Percentiles rank a stretch among this genome's conserved stretches.
These are phyloP conservation scores for Sporothrix dimorphospora DNA, from an alignment of 2,329 filamentous ascomycete genomes.

Conservation along the genomic window DNA sequence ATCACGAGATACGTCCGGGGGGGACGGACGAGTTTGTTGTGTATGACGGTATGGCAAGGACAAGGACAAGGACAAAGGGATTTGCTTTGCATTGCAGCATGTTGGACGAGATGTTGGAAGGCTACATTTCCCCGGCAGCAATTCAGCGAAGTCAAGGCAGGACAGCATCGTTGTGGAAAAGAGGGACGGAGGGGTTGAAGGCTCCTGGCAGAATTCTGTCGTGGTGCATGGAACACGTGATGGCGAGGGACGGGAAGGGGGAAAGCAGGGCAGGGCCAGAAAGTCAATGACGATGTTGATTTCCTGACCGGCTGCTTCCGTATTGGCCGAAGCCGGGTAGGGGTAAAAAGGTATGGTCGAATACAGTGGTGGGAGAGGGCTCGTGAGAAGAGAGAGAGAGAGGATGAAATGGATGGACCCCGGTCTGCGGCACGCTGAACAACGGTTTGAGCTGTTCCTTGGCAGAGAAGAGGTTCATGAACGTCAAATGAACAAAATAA, in stretches of 20 bases:
- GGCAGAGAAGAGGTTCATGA: not conserved
- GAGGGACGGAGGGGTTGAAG: not conserved
- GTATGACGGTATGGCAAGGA: conserved; percentile 4
- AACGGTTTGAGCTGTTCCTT: not conserved
- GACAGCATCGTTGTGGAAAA: not conserved
- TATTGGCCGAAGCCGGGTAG: not conserved
- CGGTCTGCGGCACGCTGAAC: not conserved
- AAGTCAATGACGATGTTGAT: conserved; percentile 20
- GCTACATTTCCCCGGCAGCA: not conserved
- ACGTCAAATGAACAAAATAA: not conserved
- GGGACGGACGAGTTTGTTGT: not conserved
- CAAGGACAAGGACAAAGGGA: not conserved
- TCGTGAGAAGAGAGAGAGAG: not conserved
- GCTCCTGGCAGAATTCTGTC: not conserved
- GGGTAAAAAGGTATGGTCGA: not conserved
- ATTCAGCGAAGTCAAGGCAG: not conserved
- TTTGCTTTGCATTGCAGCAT: not conserved
- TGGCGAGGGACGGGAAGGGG: conserved; percentile 5
- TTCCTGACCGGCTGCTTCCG: not conserved
- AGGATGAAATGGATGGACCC: not conserved
- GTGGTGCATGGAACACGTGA: not conserved
- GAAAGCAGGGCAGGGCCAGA: not conserved
- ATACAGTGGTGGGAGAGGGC: conserved; percentile 1
- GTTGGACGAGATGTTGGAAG: not conserved
- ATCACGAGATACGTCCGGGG: not conserved